Conservation (phyloP, 305 asterid species). For the Solanum hybrid region DNA sequence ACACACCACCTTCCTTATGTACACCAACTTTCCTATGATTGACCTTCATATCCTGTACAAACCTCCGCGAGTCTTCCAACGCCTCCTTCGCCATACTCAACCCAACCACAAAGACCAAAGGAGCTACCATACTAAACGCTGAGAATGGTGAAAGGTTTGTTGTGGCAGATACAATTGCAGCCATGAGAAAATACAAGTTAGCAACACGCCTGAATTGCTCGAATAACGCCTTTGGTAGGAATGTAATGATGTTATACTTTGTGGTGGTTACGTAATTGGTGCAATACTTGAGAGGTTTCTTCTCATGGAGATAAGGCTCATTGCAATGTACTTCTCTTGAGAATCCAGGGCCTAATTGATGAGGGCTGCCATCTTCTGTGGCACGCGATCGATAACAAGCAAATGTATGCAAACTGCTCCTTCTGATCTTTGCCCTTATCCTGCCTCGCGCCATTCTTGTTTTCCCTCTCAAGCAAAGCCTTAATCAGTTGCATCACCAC, state of each 20-base stretch:
- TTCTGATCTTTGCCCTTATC: conserved; percentile 50
- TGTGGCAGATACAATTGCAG: conserved; percentile 57
- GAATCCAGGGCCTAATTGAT: conserved; percentile 51
- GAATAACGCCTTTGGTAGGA: conserved; percentile 71
- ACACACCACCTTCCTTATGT: conserved; percentile 45
- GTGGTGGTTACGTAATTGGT: conserved; percentile 66
- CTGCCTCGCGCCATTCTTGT: conserved; percentile 50
- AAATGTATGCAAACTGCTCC: conserved; percentile 66
- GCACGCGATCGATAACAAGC: conserved; percentile 31
- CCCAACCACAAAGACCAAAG: conserved; percentile 70
- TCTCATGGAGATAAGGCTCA: conserved; percentile 45
- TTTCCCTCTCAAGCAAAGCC: conserved; percentile 10
- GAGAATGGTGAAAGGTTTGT: conserved; percentile 59
- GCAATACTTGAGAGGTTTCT: conserved; percentile 50
- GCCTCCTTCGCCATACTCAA: conserved; percentile 90
- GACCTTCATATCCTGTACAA: conserved; percentile 71
- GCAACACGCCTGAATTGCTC: conserved; percentile 94
- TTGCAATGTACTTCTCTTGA: conserved; percentile 58
- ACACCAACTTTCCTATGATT: conserved; percentile 48
- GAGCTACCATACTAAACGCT: conserved; percentile 66
- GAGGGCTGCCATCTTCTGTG: conserved; percentile 35
- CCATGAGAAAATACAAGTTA: conserved; percentile 71
- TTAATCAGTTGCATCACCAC: conserved; percentile 1
- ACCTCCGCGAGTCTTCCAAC: conserved; percentile 77
- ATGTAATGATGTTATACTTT: conserved; percentile 62